These are phyloP conservation scores for Geotrichum restrictum DNA, from an alignment of 1,139 yeast species.

Conservation along the genomic window DNA sequence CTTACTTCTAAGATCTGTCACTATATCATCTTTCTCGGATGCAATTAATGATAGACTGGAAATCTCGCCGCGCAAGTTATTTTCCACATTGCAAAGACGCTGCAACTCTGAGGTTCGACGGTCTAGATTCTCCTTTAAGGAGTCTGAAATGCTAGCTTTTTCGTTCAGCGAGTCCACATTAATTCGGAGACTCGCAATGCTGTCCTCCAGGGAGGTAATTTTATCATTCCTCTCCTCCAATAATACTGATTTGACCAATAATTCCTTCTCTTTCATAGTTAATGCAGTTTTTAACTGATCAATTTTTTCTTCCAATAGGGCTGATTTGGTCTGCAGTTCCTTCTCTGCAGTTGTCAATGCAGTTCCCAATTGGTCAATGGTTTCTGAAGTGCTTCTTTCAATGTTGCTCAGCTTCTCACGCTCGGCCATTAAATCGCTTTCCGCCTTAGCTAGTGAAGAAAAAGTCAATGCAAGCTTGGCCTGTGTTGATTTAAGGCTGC, in stretches of 20 bases:
- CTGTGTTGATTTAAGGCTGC: constrained; percentile 43
- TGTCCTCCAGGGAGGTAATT: constrained; percentile 17
- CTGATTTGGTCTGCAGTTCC: no score
- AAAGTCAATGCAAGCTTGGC: neutral
- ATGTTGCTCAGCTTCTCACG: no score
- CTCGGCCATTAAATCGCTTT: no score
- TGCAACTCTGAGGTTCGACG: constrained; percentile 15
- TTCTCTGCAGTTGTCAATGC: no score
- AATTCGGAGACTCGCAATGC: constrained; percentile 15
- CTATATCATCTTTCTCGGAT: constrained; percentile 26
- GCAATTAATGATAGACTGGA: constrained; percentile 30
- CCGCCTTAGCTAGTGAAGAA: no score
- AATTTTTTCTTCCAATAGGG: neutral
- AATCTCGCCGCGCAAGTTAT: constrained; percentile 32
- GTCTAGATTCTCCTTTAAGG: constrained; percentile 12
- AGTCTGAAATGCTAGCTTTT: constrained; percentile 12
- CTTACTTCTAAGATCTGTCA: constrained; percentile 22
- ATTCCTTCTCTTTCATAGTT: constrained; percentile 6
- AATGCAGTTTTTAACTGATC: neutral
- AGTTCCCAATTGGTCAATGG: neutral
- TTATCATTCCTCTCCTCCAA: constrained; percentile 23
- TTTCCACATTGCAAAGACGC: constrained; percentile 22
- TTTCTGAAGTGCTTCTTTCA: constrained; percentile 1
- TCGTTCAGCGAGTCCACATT: constrained; percentile 4
- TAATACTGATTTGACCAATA: constrained; percentile 1